Evolutionary conservation across 441 rosid genomes (phyloP), one percentile per base, ranked within the genome.

Genomic region (Gossypium gossypioides): DNA sequence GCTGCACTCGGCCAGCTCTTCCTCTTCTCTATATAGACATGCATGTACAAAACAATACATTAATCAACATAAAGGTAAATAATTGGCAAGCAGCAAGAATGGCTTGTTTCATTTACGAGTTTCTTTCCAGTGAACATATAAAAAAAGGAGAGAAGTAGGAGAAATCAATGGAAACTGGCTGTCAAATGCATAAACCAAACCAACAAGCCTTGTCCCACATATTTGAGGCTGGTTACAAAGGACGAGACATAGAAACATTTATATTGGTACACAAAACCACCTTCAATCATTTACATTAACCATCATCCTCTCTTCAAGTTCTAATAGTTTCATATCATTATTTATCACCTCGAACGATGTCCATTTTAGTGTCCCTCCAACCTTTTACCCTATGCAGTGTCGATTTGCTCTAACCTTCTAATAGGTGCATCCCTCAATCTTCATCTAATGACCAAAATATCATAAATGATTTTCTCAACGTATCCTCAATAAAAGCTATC

Each of bases 1-100:
- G 91, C 80, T 79, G 96, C 75, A 93, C 94, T 72, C 98, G 92
- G 51, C 98, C 97, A 50, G 97, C 96, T 83, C 98, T 85, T 72
- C 98, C 98, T 85, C 93, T 83, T 85, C 98, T 85, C 98, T 93
- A 77, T 74, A 83, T 68, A 74, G 67, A 72, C 44, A 56, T 50
- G 2, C 62, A 57, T 6, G 62, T 19, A 44, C 25, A 58, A 37
- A 58, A 9, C 63, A 27, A 69, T 3, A 34, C 27, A 73, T 44
- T 63, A 68, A 58, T 52, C 18, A 64, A 22, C 6, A 13, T 34
- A 65, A 19, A 2, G 13, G 50, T 27, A 60, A 52, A 58, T 22
- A 54, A 69, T 2, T 4, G 48, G 16, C 21, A 69, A 58, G 12
- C 18, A 34, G 54, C 5, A 6, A 63, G 4, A 27, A 9, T 51